phyloP scores from a whole-genome alignment of 306 rosid species.

The Casuarina cunninghamiana region DNA sequence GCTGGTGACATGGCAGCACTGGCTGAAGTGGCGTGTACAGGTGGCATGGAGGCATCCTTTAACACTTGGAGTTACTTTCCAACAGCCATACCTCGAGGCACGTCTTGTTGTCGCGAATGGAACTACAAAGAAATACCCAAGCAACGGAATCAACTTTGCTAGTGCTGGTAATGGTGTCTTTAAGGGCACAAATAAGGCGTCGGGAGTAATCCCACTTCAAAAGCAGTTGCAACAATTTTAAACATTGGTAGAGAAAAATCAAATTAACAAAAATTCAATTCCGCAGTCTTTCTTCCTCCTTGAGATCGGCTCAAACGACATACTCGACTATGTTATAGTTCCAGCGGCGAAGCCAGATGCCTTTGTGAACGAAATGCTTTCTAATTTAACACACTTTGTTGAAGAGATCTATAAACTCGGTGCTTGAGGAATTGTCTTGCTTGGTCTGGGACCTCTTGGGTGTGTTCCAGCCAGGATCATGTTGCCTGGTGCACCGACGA shows the following conservation, averaged over 20 bases:
- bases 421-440: constrained; percentile 28
- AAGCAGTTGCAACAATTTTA: constrained; percentile 37
- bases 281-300: constrained; percentile 37
- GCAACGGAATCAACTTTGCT: constrained; percentile 47
- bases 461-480: constrained; percentile 40
- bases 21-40: too few species aligned
- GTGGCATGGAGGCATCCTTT: too few species aligned
- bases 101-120: constrained; percentile 34
- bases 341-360: background rate
- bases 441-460: constrained; percentile 39
- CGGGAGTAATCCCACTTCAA: constrained; percentile 30
- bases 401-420: constrained; percentile 26
- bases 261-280: constrained; percentile 20
- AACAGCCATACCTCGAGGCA: constrained; percentile 37
- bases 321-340: constrained; percentile 21
- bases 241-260: constrained; percentile 29
- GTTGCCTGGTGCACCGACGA: constrained; percentile 25
- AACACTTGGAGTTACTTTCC: constrained; percentile 29
- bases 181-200: background rate
- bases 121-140: constrained; percentile 35
- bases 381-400: constrained; percentile 21
- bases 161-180: constrained; percentile 51
- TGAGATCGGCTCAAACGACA: constrained; percentile 45
- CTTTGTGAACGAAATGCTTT: constrained; percentile 33
- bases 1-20: too few species aligned